Evolutionary conservation across 352 stramenopile species (phyloP), one percentile per base, ranked within the genome.

Genomic region (Globisporangium middletonii): DNA sequence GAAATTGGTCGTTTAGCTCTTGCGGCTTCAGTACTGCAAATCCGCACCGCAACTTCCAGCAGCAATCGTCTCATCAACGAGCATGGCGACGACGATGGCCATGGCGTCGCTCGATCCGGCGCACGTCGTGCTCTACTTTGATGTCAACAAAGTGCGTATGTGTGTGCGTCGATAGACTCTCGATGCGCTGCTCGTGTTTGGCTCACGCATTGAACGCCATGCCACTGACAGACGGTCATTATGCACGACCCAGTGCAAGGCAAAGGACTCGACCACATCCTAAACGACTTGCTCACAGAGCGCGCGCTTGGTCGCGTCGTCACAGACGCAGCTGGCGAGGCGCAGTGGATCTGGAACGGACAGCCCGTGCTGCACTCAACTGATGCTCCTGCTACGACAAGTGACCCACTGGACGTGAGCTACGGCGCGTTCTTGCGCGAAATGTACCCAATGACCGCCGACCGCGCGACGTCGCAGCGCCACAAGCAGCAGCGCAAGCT

Each of bases 241-340:
- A 90, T 92, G 83, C 78, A 89, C 59, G 83, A 92, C 59, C 83
- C 79, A 0, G 71, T 88, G 57, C 83, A 92, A 60, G 78, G 77
- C 60, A 92, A 92, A 65, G 75, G 73, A 7, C 70, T 92, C n/a
- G 55, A 57, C 2, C 58, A 88, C 57, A 85, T 92, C 52, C 59
- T 92, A 4, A 92, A 92, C 57, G 83, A 92, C 50, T 57, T 92
- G 45, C 68, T 92, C 46, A 81, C 76, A 2, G 83, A 92, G 66
- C 62, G 63, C 18, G 74, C 76, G 23, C 68, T 71, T 6, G 82
- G 82, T 4, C 23, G 27, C 28, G 62, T 83, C 15, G 28, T 59
- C 0, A 3, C 19, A 1, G 46, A 48, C 18, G 26, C 27, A 5
- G 64, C 72, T 26, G 68, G 62, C 13, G 65, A 71, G 8, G 30